These are phyloP conservation scores for Carallia brachiata DNA, from an alignment of 345 rosid genomes.

Conservation along the genomic window DNA sequence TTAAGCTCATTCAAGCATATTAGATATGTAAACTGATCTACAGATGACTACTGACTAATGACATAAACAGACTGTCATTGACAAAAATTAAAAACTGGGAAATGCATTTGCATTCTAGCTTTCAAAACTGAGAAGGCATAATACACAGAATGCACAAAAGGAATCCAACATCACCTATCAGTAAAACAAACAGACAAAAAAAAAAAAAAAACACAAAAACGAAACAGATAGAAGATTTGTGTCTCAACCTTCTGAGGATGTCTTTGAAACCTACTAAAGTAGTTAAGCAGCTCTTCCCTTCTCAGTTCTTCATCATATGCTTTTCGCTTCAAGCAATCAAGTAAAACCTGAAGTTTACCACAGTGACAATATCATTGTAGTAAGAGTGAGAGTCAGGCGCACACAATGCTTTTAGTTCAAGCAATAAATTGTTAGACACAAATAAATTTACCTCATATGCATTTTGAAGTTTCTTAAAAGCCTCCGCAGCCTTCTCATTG, in stretches of 20 bases:
- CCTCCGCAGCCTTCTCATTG: conserved; percentile 97
- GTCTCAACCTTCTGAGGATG: conserved; percentile 70
- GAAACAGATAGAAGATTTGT: neutral
- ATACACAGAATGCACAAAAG: neutral
- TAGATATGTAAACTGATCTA: neutral
- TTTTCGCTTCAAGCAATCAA: conserved; percentile 80
- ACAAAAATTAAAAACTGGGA: neutral
- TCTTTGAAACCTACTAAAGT: conserved; percentile 73
- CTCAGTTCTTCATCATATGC: conserved; percentile 88
- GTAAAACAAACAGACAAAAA: neutral
- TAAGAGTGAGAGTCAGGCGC: neutral
- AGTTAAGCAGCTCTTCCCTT: conserved; percentile 83
- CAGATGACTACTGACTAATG: neutral
- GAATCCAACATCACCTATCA: conserved; percentile 1
- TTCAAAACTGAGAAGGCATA: neutral
- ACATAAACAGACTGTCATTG: neutral
- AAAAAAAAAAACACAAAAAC: conserved; percentile 25
- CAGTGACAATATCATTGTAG: neutral
- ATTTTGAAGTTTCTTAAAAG: conserved; percentile 98
- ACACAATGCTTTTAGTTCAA: neutral
- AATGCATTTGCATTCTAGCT: neutral
- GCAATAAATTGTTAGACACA: conserved; percentile 16
- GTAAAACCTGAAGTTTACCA: conserved; percentile 53
- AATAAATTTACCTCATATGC: conserved; percentile 74
- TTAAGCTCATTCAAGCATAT: neutral